These are phyloP conservation scores for Teratosphaeria viscida DNA, from an alignment of 2,329 filamentous ascomycete species.

Conservation along the genomic window DNA sequence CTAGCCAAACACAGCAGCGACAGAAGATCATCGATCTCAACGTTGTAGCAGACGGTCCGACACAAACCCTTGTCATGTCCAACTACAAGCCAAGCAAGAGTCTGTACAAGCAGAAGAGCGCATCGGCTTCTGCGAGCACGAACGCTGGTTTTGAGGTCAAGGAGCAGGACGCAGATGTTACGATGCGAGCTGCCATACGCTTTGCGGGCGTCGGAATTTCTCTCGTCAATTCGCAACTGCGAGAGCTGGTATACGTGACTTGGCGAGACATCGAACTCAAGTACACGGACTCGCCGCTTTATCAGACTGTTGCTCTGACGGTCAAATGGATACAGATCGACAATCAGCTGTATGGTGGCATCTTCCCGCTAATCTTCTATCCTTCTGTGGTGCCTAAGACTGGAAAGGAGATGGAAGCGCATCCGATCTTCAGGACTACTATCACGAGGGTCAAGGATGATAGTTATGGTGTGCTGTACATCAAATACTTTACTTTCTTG, in stretches of 20 bases:
- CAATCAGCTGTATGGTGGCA: conserved; percentile 94
- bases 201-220: conserved; percentile 88
- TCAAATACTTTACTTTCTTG: conserved; percentile 92
- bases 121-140: conserved; percentile 46
- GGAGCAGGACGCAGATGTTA: conserved; percentile 75
- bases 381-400: conserved; percentile 97
- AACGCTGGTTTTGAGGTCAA: conserved; percentile 84
- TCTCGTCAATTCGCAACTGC: conserved; percentile 82
- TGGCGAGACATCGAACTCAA: conserved; percentile 84
- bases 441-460: conserved; percentile 95
- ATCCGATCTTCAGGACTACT: conserved; percentile 87
- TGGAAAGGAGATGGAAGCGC: conserved; percentile 88
- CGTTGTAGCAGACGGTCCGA: conserved; percentile 88
- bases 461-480: conserved; percentile 92
- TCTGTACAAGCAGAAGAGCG: conserved; percentile 63
- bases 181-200: conserved; percentile 78
- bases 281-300: conserved; percentile 84
- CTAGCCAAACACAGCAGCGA: conserved; percentile 43
- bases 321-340: conserved; percentile 99
- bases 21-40: conserved; percentile 94
- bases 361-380: conserved; percentile 95
- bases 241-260: conserved; percentile 86
- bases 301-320: conserved; percentile 80
- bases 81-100: conserved; percentile 92
- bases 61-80: conserved; percentile 84